phyloP scores from a whole-genome alignment of 345 rosid species.

The Eutrema heterophyllum region DNA sequence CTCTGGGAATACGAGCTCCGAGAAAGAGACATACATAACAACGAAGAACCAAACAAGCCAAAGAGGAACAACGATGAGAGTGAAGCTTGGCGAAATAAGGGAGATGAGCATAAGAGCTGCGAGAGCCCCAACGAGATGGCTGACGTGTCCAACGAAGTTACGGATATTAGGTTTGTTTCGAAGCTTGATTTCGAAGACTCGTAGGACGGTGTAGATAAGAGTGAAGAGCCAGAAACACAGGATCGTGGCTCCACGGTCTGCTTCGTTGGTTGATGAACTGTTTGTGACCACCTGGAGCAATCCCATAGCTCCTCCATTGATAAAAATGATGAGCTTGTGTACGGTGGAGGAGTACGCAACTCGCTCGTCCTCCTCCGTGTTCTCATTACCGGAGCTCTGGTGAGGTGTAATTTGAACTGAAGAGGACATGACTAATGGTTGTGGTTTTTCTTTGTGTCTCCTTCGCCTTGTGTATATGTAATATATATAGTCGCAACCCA shows the following conservation, averaged over 20 bases:
- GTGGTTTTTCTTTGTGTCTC: neutral
- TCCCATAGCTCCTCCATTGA: neutral
- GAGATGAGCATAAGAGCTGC: slow-evolving; percentile 1
- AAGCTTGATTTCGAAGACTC: neutral
- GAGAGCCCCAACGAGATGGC: slow-evolving; percentile 11
- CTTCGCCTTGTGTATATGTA: no score
- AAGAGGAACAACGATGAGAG: neutral
- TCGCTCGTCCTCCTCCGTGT: neutral
- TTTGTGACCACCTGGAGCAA: neutral
- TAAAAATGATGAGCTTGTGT: neutral
- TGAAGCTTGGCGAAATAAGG: neutral
- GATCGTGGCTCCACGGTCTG: neutral
- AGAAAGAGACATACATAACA: neutral
- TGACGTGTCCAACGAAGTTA: neutral
- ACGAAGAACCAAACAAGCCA: slow-evolving; percentile 4
- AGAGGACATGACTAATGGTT: neutral
- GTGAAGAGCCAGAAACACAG: neutral
- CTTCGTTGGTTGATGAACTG: neutral
- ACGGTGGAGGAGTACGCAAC: neutral
- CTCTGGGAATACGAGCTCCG: neutral
- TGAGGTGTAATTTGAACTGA: neutral
- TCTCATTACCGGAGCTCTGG: neutral
- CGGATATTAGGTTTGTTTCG: neutral
- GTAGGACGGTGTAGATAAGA: neutral
- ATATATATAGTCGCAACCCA: no score